phyloP scores from a whole-genome alignment of 768 basidiomycete species.

The Tulasnella sp. region DNA sequence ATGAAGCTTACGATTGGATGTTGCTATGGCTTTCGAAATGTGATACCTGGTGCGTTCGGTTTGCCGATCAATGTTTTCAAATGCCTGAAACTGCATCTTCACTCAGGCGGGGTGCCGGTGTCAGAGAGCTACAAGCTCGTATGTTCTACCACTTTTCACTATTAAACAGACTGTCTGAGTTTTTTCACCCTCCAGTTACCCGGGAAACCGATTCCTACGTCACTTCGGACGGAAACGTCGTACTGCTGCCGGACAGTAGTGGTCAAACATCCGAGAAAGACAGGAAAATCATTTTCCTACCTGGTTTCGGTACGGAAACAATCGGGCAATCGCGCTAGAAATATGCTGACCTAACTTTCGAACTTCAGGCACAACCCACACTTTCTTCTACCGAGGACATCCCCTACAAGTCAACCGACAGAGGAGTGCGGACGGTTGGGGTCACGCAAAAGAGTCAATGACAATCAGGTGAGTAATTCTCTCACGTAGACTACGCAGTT shows the following conservation, averaged over 20 bases:
- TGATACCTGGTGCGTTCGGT: not conserved
- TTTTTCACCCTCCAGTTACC: not conserved
- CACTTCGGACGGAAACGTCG: slow-evolving; percentile 12
- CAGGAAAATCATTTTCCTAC: slow-evolving; percentile 67
- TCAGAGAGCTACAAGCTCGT: not conserved
- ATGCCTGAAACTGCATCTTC: not conserved
- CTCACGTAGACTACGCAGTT: no score
- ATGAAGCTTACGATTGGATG: slow-evolving; percentile 12
- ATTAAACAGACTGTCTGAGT: not conserved
- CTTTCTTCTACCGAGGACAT: slow-evolving; percentile 75
- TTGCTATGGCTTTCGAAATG: slow-evolving; percentile 10
- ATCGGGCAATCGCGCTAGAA: no score
- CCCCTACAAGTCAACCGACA: slow-evolving; percentile 68
- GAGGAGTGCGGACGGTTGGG: slow-evolving; percentile 55
- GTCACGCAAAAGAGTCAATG: slow-evolving; percentile 48
- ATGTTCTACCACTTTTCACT: not conserved
- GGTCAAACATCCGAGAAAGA: slow-evolving; percentile 37
- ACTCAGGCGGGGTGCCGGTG: not conserved
- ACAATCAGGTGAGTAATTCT: slow-evolving; percentile 55
- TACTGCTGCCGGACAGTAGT: slow-evolving; percentile 20
- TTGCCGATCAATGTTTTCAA: not conserved
- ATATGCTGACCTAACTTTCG: no score
- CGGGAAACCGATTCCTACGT: not conserved
- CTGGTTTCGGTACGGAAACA: slow-evolving; percentile 51
- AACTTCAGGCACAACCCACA: slow-evolving; percentile 69